A percentile compares a stretch with the other conserved stretches of the same genome.
phyloP scores from a whole-genome alignment of 805 yeast species.

The Grigorovia humatica region DNA sequence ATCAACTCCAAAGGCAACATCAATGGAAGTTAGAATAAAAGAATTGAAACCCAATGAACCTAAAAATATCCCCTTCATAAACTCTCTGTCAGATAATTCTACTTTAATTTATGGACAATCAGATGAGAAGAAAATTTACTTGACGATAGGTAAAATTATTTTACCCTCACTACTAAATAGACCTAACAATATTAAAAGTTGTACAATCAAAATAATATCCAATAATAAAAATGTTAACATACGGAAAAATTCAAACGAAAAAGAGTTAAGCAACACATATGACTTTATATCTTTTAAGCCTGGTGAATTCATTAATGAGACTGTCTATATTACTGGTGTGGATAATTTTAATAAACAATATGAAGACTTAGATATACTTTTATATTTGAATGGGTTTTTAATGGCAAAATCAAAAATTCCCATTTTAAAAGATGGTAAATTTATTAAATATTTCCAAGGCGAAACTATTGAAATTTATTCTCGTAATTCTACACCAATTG shows the following conservation, averaged over 20 bases:
- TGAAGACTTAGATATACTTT: slow-evolving; percentile 44
- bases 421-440: slow-evolving; percentile 37
- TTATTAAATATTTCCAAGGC: slow-evolving; percentile 39
- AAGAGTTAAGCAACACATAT: slow-evolving; percentile 40
- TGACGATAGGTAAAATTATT: slow-evolving; percentile 41
- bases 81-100: slow-evolving; percentile 16
- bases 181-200: slow-evolving; percentile 15
- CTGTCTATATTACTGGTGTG: slow-evolving; percentile 53
- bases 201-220: slow-evolving; percentile 21
- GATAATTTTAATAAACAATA: slow-evolving; percentile 34
- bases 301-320: slow-evolving; percentile 64
- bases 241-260: slow-evolving; percentile 59
- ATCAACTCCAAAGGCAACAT: slow-evolving; percentile 70
- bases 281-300: slow-evolving; percentile 63
- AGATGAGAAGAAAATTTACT: slow-evolving; percentile 49
- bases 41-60: slow-evolving; percentile 41
- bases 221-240: slow-evolving; percentile 42
- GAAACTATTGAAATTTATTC: slow-evolving; percentile 36
- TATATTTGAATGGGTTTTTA: slow-evolving; percentile 53
- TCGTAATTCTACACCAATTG: slow-evolving; percentile 34
- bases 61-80: not conserved
- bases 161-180: slow-evolving; percentile 8
- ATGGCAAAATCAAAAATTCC: slow-evolving; percentile 49
- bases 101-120: slow-evolving; percentile 43
- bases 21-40: slow-evolving; percentile 56